A percentile compares a stretch with the other conserved stretches of the same genome.
Evolutionary conservation across 2,329 filamentous ascomycete genomes (phyloP).

Genomic region (Penicillium brevicompactum): DNA sequence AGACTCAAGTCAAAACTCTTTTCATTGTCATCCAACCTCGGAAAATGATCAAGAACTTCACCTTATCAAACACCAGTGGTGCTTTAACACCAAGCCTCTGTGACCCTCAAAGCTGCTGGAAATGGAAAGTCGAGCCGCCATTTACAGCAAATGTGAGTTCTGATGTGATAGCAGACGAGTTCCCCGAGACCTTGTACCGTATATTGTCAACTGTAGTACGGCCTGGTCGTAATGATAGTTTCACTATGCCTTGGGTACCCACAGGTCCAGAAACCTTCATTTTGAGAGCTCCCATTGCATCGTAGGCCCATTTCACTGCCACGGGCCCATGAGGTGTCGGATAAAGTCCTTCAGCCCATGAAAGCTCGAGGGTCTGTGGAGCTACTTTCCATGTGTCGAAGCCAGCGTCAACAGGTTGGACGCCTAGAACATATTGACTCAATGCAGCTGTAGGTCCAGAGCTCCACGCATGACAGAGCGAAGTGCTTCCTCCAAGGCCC

Average conservation of each 20-base stretch:
- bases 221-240: not conserved
- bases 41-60: no score
- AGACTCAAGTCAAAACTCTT: no score
- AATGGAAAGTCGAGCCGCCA: not conserved
- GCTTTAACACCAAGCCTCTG: not conserved
- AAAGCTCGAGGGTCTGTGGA: constrained; percentile 22
- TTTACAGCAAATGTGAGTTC: not conserved
- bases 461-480: constrained; percentile 39
- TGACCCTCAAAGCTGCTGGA: not conserved
- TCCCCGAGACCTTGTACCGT: not conserved
- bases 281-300: not conserved
- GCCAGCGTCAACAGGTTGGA: constrained; percentile 21
- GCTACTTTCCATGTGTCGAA: constrained; percentile 18
- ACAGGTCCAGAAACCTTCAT: constrained; percentile 8
- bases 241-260: constrained; percentile 8
- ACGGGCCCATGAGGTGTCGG: constrained; percentile 6
- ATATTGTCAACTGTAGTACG: not conserved
- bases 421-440: constrained; percentile 31
- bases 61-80: no score
- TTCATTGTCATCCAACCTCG: no score
- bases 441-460: constrained; percentile 38
- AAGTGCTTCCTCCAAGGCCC: constrained; percentile 26
- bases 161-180: not conserved
- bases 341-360: constrained; percentile 15
- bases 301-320: constrained; percentile 7